Evolutionary conservation across 495 filamentous ascomycete genomes (phyloP).

Genomic region (Penicillium soppii): DNA sequence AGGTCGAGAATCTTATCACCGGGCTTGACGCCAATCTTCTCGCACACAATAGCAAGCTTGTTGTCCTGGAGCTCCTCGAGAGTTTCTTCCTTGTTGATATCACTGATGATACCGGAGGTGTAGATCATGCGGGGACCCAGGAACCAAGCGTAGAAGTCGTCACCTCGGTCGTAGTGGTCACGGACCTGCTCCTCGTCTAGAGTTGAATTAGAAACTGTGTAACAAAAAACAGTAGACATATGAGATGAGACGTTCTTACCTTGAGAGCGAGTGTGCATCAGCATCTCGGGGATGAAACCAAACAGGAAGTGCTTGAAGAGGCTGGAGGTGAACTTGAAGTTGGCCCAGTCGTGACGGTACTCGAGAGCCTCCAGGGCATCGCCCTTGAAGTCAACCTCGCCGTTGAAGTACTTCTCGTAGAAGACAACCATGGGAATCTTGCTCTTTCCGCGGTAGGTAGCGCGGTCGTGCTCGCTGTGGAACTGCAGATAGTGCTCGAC

Average conservation of each 20-base stretch:
- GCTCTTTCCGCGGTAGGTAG: conserved; percentile 71
- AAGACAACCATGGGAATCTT: conserved; percentile 87
- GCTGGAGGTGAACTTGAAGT: conserved; percentile 64
- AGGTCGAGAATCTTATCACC: conserved; percentile 67
- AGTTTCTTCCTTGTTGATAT: conserved; percentile 62
- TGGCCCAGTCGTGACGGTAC: conserved; percentile 86
- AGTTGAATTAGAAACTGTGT: not conserved
- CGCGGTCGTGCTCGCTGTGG: conserved; percentile 68
- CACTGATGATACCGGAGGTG: conserved; percentile 67
- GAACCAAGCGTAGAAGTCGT: conserved; percentile 77
- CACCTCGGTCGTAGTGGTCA: conserved; percentile 73
- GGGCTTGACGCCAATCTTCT: conserved; percentile 63
- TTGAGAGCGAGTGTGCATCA: conserved; percentile 68
- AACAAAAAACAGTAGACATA: too few species aligned
- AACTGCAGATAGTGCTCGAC: conserved; percentile 85
- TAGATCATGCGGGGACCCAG: conserved; percentile 73
- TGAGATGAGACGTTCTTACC: conserved; percentile 44
- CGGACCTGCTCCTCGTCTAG: conserved; percentile 75
- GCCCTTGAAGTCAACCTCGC: conserved; percentile 82
- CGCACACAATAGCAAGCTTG: conserved; percentile 69
- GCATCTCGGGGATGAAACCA: conserved; percentile 66
- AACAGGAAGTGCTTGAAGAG: conserved; percentile 67
- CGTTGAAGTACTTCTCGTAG: conserved; percentile 86
- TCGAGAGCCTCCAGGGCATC: conserved; percentile 78
- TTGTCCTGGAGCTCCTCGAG: conserved; percentile 72